These are phyloP conservation scores for Hortiboletus campestris DNA, from an alignment of 768 basidiomycete genomes.

Conservation along the genomic window DNA sequence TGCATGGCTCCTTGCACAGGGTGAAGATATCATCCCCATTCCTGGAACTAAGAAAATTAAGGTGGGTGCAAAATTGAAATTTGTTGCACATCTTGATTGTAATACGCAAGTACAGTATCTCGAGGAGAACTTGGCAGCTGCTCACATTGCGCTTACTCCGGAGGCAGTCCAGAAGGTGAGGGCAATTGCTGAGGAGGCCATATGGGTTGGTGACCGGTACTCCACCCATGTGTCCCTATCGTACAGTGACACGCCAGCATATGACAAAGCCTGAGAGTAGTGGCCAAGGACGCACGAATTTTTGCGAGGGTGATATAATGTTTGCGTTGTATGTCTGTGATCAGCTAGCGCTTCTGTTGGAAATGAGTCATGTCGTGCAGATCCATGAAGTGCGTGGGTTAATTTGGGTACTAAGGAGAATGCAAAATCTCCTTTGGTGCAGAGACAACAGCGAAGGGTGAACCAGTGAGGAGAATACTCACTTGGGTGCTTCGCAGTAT, in stretches of 20 bases:
- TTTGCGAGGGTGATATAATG: background rate
- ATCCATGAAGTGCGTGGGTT: too few relatives aligned
- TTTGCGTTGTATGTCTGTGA: background rate
- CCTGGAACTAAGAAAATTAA: conserved; percentile 38
- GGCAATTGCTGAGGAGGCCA: conserved; percentile 34
- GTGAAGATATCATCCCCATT: conserved; percentile 39
- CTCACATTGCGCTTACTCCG: conserved; percentile 32
- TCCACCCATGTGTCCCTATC: conserved; percentile 2
- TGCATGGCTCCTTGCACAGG: conserved; percentile 42
- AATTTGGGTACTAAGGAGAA: too few relatives aligned
- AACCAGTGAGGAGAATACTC: too few relatives aligned
- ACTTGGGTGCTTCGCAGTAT: too few relatives aligned
- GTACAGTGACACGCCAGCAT: conserved; percentile 23
- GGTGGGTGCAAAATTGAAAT: conserved; percentile 8
- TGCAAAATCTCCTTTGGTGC: too few relatives aligned
- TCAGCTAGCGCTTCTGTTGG: too few relatives aligned
- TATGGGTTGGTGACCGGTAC: conserved; percentile 28
- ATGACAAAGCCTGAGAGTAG: background rate
- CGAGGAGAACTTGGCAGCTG: conserved; percentile 43
- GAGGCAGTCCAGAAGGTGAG: conserved; percentile 40
- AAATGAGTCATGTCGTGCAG: too few relatives aligned
- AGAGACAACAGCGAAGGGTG: too few relatives aligned
- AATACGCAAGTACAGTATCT: conserved; percentile 33
- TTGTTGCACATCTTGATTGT: background rate
- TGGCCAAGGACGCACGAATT: too few relatives aligned